These are phyloP conservation scores for Neocallimastix lanati DNA, from an alignment of 192 early-diverging fungal genomes.

Conservation along the genomic window DNA sequence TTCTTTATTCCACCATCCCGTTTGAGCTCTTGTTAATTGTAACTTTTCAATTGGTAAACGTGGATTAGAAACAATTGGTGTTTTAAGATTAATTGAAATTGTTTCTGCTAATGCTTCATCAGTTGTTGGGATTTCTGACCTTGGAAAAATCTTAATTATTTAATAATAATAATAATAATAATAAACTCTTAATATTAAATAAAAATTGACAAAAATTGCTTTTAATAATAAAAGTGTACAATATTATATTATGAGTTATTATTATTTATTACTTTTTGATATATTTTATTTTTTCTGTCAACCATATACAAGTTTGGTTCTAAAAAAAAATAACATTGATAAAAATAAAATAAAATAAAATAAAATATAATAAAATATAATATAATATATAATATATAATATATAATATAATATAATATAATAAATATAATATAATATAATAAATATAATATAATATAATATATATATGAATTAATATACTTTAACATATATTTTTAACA, in stretches of 20 bases:
- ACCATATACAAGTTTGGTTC: not conserved
- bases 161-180: too few relatives aligned
- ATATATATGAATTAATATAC: too few relatives aligned
- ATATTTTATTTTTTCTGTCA: conserved; percentile 1
- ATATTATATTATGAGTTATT: too few relatives aligned
- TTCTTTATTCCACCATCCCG: not conserved
- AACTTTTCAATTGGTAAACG: not conserved
- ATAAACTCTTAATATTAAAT: too few relatives aligned
- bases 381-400: not conserved
- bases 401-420: not conserved
- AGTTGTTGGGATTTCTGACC: conserved; percentile 19
- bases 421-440: too few relatives aligned
- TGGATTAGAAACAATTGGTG: not conserved
- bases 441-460: too few relatives aligned
- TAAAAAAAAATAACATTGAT: not conserved
- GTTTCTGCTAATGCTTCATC: not conserved
- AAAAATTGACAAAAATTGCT: too few relatives aligned
- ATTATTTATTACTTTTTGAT: conserved; percentile 3
- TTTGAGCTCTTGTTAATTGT: not conserved
- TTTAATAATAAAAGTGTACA: too few relatives aligned
- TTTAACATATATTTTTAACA: too few relatives aligned
- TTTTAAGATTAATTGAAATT: not conserved
- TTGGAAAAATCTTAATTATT: conserved; percentile 12
- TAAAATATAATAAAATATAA: too few relatives aligned
- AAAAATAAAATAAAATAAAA: too few relatives aligned